Base-by-base conservation (phyloP, 1,284 basidiomycete species). In the Melampsora americana region DNA sequence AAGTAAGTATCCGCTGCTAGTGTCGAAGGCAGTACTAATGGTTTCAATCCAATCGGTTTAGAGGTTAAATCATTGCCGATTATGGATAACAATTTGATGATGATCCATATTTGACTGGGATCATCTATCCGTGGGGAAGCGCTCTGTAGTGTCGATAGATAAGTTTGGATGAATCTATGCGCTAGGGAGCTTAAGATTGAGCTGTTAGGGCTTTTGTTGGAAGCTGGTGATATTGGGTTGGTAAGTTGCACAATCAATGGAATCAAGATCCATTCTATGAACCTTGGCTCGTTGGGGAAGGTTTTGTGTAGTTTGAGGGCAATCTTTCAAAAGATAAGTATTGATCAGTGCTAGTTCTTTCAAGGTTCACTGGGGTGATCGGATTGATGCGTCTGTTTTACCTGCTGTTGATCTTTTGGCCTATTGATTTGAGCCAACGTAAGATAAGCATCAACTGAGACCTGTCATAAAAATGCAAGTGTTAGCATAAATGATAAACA, bases 231-330 rank as follows among this genome's bases (percentile, higher is more conserved):
- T 39, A 42, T 42, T 12, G 39, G 62, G 30, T 66, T 72, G n/a
- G 64, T 64, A 28, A 39, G 39, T 35, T 74, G 65, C 18, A 74
- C 50, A 20, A 74, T 28, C 32, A 74, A 66, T 14, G 72, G 20
- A 9, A 74, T 64, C 12, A 74, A 39, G 26, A 65, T 44, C 65
- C 72, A 74, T 46, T 66, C 30, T 14, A 74, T 61, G 48, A 53
- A 74, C 16, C 50, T 42, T 18, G 64, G 26, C 44, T 74, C 65
- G 42, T 74, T 28, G 30, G 72, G 72, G 53, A 61, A 74, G 32
- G 72, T n/a, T 26, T 74, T 66, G 72, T 67, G 65, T 28, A 74
- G 26, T 44, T 74, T 74, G 23, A 74, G 39, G 16, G 64, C 72
- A 6, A 74, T 44, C 72, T 74, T 28, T 32, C 18, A 35, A 62